Conservation (phyloP, 2,329 filamentous ascomycete species). For the Arthrobotrys iridis region DNA sequence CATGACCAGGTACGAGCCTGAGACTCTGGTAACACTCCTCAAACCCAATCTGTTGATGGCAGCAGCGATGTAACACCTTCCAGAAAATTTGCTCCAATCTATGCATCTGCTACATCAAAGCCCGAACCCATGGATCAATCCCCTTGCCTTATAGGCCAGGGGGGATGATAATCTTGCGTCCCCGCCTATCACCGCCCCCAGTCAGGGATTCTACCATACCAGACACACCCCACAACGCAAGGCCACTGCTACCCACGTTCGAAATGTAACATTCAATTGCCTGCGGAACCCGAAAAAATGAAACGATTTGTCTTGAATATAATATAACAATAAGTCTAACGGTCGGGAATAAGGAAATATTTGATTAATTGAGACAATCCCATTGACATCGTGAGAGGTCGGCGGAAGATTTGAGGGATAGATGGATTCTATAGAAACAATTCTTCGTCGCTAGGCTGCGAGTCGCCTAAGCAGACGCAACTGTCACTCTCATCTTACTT, state of each 20-base stretch:
- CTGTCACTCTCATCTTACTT: background rate
- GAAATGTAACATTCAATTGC: background rate
- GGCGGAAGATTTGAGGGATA: no score
- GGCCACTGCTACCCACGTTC: background rate
- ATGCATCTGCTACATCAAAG: background rate
- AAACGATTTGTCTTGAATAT: background rate
- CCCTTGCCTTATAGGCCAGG: constrained; percentile 10
- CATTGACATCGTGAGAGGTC: no score
- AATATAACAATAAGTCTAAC: background rate
- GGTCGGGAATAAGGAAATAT: no score
- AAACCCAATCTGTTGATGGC: no score
- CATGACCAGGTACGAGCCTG: no score
- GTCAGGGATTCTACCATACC: constrained; percentile 9
- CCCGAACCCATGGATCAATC: background rate
- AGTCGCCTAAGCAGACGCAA: background rate
- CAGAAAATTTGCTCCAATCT: no score
- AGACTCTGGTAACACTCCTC: no score
- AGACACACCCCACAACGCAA: constrained; percentile 7
- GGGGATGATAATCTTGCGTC: background rate
- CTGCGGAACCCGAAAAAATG: background rate
- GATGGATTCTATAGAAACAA: no score
- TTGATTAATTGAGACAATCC: no score
- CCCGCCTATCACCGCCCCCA: constrained; percentile 3
- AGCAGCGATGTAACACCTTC: no score
- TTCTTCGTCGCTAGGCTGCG: constrained; percentile 1